Conservation (phyloP, 2,329 filamentous ascomycete species). For the Phialemoniopsis sp. region DNA sequence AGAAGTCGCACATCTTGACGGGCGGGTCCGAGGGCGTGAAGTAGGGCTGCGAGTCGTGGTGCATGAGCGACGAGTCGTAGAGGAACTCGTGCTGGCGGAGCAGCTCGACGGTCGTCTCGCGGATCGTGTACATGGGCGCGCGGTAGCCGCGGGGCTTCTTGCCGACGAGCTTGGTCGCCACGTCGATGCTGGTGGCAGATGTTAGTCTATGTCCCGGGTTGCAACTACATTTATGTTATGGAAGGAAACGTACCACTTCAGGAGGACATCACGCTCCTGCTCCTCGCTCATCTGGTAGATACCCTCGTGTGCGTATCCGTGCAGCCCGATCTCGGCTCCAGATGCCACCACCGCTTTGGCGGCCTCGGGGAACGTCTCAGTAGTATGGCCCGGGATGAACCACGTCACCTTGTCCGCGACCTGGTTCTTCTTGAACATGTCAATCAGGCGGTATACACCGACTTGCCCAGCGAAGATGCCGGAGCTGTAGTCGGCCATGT, state of each 20-base stretch:
- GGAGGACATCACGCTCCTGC: conserved; percentile 40
- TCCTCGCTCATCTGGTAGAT: conserved; percentile 34
- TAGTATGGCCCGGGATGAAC: conserved; percentile 46
- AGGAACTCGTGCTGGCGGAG: conserved; percentile 38
- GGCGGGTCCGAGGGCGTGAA: conserved; percentile 34
- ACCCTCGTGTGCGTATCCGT: conserved; percentile 45
- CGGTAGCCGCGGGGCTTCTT: conserved; percentile 39
- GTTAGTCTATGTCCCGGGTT: too few species aligned
- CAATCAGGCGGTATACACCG: conserved; percentile 43
- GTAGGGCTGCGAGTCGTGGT: conserved; percentile 61
- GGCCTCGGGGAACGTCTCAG: conserved; percentile 41
- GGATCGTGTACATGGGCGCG: conserved; percentile 42
- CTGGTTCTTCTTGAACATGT: conserved; percentile 35
- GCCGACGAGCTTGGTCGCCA: conserved; percentile 33
- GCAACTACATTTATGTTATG: too few species aligned
- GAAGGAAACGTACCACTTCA: conserved; percentile 19
- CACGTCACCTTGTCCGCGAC: conserved; percentile 43
- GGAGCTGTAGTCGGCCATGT: conserved; percentile 40
- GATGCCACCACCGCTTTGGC: conserved; percentile 32
- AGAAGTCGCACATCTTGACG: conserved; percentile 30
- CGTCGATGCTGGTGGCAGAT: conserved; percentile 21
- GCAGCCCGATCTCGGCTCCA: conserved; percentile 40
- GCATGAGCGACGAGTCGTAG: conserved; percentile 63
- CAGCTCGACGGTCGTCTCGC: conserved; percentile 36
- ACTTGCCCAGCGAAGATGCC: conserved; percentile 47